A percentile compares a stretch with the other conserved stretches of the same genome.
Conservation (phyloP, 495 filamentous ascomycete species). For the Hypoxylon subgilvum region DNA sequence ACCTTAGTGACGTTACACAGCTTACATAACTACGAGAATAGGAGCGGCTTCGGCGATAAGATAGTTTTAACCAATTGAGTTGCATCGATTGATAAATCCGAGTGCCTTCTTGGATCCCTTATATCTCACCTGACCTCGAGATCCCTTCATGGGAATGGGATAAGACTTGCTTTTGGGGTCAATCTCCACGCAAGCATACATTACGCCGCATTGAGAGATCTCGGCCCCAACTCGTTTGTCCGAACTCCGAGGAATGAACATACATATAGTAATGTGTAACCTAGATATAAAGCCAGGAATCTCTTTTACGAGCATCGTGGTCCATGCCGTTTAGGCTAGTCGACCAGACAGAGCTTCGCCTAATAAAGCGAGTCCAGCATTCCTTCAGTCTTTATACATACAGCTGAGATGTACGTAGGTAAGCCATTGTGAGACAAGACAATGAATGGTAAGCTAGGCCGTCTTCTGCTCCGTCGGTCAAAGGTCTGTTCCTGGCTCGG, state of each 20-base stretch:
- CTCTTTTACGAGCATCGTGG: not conserved
- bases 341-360: too few relatives aligned
- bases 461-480: not conserved
- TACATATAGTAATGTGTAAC: not conserved
- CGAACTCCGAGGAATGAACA: constrained; percentile 25
- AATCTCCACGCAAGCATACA: too few relatives aligned
- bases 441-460: not conserved
- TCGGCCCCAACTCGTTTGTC: constrained; percentile 22
- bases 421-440: too few relatives aligned
- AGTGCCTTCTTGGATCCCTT: not conserved
- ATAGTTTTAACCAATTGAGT: constrained; percentile 17
- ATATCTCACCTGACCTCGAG: constrained; percentile 12
- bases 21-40: not conserved
- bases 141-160: not conserved
- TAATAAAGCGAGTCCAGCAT: too few relatives aligned
- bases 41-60: constrained; percentile 32
- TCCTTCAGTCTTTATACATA: too few relatives aligned
- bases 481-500: constrained; percentile 16
- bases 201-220: constrained; percentile 20
- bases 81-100: constrained; percentile 26
- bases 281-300: too few relatives aligned
- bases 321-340: constrained; percentile 13
- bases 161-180: not conserved
- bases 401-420: too few relatives aligned
- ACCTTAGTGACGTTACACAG: not conserved